A percentile compares a stretch with the other conserved stretches of the same genome.
Evolutionary conservation across 768 basidiomycete genomes (phyloP).

Genomic region (Calocybe cyanea): DNA sequence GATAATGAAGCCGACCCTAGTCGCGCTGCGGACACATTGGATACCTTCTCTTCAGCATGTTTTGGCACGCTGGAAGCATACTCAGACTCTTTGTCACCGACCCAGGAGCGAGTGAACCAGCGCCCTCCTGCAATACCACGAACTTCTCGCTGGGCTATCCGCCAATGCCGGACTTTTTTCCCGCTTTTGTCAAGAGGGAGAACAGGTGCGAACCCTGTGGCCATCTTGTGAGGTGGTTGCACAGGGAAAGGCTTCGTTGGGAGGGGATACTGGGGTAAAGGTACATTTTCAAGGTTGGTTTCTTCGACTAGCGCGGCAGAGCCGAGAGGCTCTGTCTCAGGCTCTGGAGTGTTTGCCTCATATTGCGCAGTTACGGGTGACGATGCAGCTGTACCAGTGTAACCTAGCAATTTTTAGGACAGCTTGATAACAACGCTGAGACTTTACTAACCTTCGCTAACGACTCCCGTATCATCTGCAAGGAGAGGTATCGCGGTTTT

Average conservation of each 20-base stretch:
- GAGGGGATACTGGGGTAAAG: conserved; percentile 72
- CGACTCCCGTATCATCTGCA: conserved; percentile 46
- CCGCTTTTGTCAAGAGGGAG: conserved; percentile 63
- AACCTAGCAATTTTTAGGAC: conserved; percentile 33
- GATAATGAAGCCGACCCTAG: conserved; percentile 41
- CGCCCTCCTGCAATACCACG: conserved; percentile 80
- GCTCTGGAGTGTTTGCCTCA: conserved; percentile 47
- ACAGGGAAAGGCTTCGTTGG: conserved; percentile 84
- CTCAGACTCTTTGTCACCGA: conserved; percentile 78
- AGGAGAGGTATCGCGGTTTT: conserved; percentile 31
- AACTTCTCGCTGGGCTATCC: conserved; percentile 70
- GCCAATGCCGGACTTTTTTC: conserved; percentile 68
- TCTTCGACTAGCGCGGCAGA: conserved; percentile 36
- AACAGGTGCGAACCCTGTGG: conserved; percentile 64
- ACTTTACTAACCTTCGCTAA: conserved; percentile 55
- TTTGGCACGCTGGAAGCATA: conserved; percentile 35
- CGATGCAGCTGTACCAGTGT: conserved; percentile 69
- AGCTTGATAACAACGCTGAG: conserved; percentile 1
- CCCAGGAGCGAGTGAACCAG: conserved; percentile 79
- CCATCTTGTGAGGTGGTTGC: conserved; percentile 74
- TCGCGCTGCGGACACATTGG: conserved; percentile 32
- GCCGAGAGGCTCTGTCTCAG: conserved; percentile 30
- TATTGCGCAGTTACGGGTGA: conserved; percentile 57
- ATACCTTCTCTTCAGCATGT: conserved; percentile 27
- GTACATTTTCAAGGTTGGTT: conserved; percentile 51